A percentile compares a stretch with the other conserved stretches of the same genome.
phyloP scores from a whole-genome alignment of 768 basidiomycete species.

The Chlorophyllum brunneum region DNA sequence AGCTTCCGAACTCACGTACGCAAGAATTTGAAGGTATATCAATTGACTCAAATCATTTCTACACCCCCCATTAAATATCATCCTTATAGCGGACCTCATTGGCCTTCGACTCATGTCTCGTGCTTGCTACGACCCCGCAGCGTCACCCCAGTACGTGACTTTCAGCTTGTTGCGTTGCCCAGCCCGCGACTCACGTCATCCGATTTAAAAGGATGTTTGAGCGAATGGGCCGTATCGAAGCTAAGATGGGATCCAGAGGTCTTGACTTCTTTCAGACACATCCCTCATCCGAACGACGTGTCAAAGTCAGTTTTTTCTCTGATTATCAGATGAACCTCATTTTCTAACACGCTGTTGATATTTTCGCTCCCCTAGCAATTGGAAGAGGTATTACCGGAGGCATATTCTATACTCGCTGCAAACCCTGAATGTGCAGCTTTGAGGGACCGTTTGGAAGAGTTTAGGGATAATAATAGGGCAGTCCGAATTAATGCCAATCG shows the following conservation, averaged over 20 bases:
- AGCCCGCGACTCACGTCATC: neutral
- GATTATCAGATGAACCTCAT: neutral
- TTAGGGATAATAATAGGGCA: conserved; percentile 18
- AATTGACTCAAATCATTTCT: neutral
- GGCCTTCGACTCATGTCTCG: conserved; percentile 76
- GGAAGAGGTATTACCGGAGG: conserved; percentile 53
- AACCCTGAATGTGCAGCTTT: conserved; percentile 52
- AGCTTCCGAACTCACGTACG: conserved; percentile 79
- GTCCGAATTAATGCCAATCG: neutral
- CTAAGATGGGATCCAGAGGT: conserved; percentile 23
- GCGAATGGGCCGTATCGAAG: conserved; percentile 63
- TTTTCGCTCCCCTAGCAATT: conserved; percentile 36
- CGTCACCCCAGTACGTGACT: conserved; percentile 60
- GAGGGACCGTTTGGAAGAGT: conserved; percentile 32
- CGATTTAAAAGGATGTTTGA: conserved; percentile 55
- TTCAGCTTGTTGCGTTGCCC: neutral
- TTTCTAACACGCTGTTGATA: neutral
- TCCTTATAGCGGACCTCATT: conserved; percentile 70
- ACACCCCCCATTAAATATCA: neutral
- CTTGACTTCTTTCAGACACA: conserved; percentile 76
- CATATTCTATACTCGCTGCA: conserved; percentile 46
- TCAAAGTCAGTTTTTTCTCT: conserved; percentile 46
- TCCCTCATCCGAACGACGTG: conserved; percentile 68
- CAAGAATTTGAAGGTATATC: conserved; percentile 75
- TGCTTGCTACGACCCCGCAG: conserved; percentile 85